Evolutionary conservation across 2,329 filamentous ascomycete genomes (phyloP).

Genomic region (Huntiella decipiens): DNA sequence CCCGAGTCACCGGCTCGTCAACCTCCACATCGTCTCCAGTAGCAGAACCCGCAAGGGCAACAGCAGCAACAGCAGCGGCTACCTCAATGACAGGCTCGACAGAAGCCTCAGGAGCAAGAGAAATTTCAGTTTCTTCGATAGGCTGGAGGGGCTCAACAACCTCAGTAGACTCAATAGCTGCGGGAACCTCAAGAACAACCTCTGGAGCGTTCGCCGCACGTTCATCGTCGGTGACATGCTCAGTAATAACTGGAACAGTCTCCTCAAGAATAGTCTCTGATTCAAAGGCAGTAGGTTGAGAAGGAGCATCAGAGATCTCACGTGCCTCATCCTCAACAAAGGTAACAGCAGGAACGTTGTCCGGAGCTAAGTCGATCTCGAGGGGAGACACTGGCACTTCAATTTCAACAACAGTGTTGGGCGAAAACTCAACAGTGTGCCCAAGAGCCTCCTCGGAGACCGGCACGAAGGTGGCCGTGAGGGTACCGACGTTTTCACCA

Average conservation of each 20-base stretch:
- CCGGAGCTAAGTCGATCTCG: no score
- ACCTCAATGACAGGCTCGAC: not conserved
- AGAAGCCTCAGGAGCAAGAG: not conserved
- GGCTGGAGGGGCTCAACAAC: not conserved
- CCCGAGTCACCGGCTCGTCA: not conserved
- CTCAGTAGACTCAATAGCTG: not conserved
- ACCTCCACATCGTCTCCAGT: not conserved
- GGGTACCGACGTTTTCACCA: no score
- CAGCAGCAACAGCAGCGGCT: not conserved
- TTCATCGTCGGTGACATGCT: no score
- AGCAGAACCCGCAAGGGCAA: not conserved
- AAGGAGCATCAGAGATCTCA: no score
- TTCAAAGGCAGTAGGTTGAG: no score
- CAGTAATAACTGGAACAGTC: constrained; percentile 2
- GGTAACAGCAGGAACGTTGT: not conserved
- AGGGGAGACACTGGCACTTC: no score
- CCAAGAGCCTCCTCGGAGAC: no score
- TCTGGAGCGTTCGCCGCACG: no score
- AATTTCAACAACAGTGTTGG: no score
- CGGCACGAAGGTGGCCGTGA: no score
- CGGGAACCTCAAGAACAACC: no score
- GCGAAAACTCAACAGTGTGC: no score
- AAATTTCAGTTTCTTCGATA: not conserved
- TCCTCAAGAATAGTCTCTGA: not conserved
- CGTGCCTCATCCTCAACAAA: not conserved